phyloP scores from a whole-genome alignment of 176 grass and related monocot species.

The Carex littledalei region DNA sequence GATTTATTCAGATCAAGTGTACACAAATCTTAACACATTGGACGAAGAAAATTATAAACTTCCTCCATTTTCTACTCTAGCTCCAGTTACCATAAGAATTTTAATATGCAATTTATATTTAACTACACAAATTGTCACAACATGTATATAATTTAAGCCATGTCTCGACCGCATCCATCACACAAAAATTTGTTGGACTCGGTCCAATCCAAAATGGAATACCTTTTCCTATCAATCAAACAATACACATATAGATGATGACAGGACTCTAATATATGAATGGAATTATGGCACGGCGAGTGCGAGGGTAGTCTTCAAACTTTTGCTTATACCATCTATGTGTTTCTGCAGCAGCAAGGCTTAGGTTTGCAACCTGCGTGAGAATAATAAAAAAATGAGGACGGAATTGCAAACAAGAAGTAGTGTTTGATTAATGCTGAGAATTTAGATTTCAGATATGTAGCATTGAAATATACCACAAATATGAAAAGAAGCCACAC shows the following conservation, averaged over 20 bases:
- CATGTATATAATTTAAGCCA: background rate
- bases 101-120: background rate
- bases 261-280: constrained; percentile 62
- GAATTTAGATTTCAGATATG: background rate
- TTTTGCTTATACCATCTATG: constrained; percentile 89
- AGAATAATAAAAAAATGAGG: constrained; percentile 7
- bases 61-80: background rate
- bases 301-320: constrained; percentile 77
- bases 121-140: background rate
- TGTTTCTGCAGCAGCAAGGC: constrained; percentile 66
- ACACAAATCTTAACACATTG: too few species aligned
- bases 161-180: background rate
- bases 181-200: background rate
- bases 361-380: constrained; percentile 63
- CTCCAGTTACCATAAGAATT: background rate
- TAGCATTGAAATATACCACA: constrained; percentile 49
- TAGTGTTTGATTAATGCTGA: background rate
- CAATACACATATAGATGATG: background rate
- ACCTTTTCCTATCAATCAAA: background rate
- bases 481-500: constrained; percentile 81
- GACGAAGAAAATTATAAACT: background rate
- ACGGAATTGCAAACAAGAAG: background rate
- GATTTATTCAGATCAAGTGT: too few species aligned
- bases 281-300: constrained; percentile 64
- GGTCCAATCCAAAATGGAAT: background rate